phyloP scores from a whole-genome alignment of 2,329 filamentous ascomycete genomes.

The Fusarium cyanostomum region DNA sequence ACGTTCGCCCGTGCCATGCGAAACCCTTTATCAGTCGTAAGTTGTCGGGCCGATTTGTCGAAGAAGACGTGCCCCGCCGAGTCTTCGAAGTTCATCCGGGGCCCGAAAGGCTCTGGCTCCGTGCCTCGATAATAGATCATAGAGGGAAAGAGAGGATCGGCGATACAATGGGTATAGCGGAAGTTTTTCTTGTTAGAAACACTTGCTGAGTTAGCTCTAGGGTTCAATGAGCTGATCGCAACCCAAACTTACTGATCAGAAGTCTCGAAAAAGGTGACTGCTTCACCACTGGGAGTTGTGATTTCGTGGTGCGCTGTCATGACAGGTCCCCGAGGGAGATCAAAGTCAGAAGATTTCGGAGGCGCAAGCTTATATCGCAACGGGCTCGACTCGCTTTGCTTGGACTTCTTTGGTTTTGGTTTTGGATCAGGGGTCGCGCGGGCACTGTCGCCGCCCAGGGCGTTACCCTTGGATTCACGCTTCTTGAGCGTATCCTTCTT shows the following conservation, averaged over 20 bases:
- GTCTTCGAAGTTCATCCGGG: slow-evolving; percentile 93
- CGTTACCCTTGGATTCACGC: slow-evolving; percentile 67
- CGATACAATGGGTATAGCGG: slow-evolving; percentile 89
- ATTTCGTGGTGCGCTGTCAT: slow-evolving; percentile 66
- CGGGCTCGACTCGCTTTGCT: slow-evolving; percentile 59
- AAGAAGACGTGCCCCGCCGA: slow-evolving; percentile 87
- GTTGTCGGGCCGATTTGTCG: slow-evolving; percentile 75
- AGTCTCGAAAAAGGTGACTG: slow-evolving; percentile 68
- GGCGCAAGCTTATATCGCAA: slow-evolving; percentile 72
- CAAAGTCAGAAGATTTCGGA: slow-evolving; percentile 70
- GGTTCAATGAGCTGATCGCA: neutral
- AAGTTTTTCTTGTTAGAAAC: slow-evolving; percentile 77
- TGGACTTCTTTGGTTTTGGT: slow-evolving; percentile 47
- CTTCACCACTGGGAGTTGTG: slow-evolving; percentile 58
- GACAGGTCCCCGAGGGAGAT: slow-evolving; percentile 65
- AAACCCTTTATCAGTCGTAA: slow-evolving; percentile 93
- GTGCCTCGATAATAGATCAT: slow-evolving; percentile 90
- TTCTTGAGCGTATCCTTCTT: slow-evolving; percentile 77
- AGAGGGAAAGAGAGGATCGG: slow-evolving; percentile 86
- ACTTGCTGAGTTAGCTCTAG: slow-evolving; percentile 46
- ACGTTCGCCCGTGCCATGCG: slow-evolving; percentile 92
- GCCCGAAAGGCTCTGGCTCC: slow-evolving; percentile 82
- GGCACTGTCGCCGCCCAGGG: slow-evolving; percentile 56
- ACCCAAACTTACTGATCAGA: slow-evolving; percentile 67
- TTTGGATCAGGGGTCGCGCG: slow-evolving; percentile 68